Conservation (phyloP, 1,139 yeast species). For the Geotrichum aggregatum region DNA sequence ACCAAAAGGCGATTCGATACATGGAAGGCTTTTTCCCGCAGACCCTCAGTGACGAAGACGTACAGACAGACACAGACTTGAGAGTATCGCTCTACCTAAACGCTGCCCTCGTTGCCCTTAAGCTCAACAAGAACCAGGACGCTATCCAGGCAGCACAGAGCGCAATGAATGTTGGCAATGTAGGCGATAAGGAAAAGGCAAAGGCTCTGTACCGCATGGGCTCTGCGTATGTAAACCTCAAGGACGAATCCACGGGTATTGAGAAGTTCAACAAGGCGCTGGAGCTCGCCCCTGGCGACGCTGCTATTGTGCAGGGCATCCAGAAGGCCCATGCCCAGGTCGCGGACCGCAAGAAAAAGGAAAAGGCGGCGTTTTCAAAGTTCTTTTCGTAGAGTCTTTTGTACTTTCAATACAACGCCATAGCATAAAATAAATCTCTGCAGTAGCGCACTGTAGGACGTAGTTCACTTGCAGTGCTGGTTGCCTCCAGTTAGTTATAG, state of each 20-base stretch:
- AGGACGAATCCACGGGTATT: constrained; percentile 68
- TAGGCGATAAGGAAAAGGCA: constrained; percentile 66
- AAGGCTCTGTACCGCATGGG: constrained; percentile 89
- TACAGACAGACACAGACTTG: constrained; percentile 44
- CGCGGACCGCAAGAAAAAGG: constrained; percentile 58
- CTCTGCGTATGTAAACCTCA: constrained; percentile 53
- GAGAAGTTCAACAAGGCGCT: constrained; percentile 62
- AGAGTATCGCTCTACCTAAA: constrained; percentile 65
- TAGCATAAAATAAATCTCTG: too few relatives aligned
- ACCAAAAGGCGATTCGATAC: constrained; percentile 64
- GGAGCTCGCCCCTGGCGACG: constrained; percentile 63
- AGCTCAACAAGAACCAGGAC: constrained; percentile 53
- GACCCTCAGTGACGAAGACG: constrained; percentile 44
- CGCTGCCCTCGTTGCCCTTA: constrained; percentile 70
- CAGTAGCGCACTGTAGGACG: too few relatives aligned
- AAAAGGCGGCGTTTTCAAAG: constrained; percentile 79
- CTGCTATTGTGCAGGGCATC: constrained; percentile 64
- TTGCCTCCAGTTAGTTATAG: too few relatives aligned
- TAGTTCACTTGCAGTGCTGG: too few relatives aligned
- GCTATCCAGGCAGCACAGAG: constrained; percentile 59
- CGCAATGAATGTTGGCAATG: constrained; percentile 59
- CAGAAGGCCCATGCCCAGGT: constrained; percentile 54
- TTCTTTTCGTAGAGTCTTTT: constrained; percentile 46
- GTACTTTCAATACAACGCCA: too few relatives aligned
- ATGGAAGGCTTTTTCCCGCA: constrained; percentile 68